These are phyloP conservation scores for Chamaecrista fasciculata DNA, from an alignment of 306 rosid genomes.

Conservation along the genomic window DNA sequence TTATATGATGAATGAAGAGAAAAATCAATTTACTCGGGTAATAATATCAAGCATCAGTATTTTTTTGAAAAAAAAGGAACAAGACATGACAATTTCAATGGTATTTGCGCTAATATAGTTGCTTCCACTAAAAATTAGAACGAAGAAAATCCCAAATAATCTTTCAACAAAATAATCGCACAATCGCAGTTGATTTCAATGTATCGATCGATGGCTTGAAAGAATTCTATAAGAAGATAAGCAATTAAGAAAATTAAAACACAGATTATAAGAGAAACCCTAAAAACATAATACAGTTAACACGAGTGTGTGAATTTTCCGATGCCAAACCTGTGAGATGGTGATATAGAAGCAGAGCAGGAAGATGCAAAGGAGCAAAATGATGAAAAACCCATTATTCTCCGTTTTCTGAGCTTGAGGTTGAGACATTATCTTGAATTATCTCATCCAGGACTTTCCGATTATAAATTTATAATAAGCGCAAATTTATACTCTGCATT, in stretches of 20 bases:
- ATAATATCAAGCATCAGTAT: no score
- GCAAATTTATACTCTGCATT: not conserved
- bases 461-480: no score
- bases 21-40: no score
- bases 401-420: not conserved
- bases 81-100: no score
- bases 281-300: no score
- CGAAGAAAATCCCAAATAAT: not conserved
- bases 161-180: not conserved
- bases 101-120: no score
- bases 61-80: no score
- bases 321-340: constrained; percentile 35
- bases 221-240: not conserved
- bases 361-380: constrained; percentile 27
- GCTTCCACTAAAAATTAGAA: not conserved
- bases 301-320: no score
- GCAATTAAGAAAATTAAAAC: not conserved
- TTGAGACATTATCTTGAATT: not conserved
- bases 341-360: constrained; percentile 4
- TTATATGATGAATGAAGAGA: no score
- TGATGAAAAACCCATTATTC: constrained; percentile 29
- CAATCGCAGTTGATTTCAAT: not conserved
- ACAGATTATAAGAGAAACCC: no score
- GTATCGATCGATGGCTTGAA: not conserved
- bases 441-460: constrained; percentile 21